Evolutionary conservation across 2,329 filamentous ascomycete genomes (phyloP), one percentile per base, ranked within the genome.

Genomic region (Setomelanomma holmii): DNA sequence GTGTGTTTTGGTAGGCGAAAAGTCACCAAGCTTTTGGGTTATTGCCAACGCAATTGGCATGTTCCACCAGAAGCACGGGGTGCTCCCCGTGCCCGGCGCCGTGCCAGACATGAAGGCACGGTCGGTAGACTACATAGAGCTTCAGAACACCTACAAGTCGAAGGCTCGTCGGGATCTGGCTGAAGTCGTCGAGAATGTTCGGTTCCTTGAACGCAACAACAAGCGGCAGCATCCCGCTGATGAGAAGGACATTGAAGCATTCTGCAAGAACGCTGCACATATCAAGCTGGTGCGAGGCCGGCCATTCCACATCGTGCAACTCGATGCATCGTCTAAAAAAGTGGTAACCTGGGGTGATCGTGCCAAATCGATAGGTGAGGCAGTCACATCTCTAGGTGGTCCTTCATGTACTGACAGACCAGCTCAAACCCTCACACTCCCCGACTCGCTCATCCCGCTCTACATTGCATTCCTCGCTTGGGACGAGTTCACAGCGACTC

Each of bases 71-170:
- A 85, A 85, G 48, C 86, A 97, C 69, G 78, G 82, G 6, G 82
- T 88, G 22, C 82, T 99, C 4, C 95, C 95, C 14, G 80, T 99
- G 0, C 89, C 93, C 0, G 96, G 95, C 11, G 87, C 89, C 3
- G 80, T 99, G 1, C 95, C 96, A 1, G 95, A 99, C 73, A 99
- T 99, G 95, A 99, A 99, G 79, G 92, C 95, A 2, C 86, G 93
- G 69, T 96, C 93, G 3, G 86, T 83, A 49, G 89, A 96, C 56
- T 99, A 99, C 77, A 89, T 99, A 61, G 82, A 87, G 65, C 82
- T 99, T 11, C 95, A 98, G 72, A 93, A 90, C 64, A 86, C 98
- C 53, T 99, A 98, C 84, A 97, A 96, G 76, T 76, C 81, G 19
- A 96, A 96, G 75, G 92, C 95, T 38, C 86, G 89, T 27, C 79